Evolutionary conservation across 129 eudicot genomes (phyloP), one percentile per base, ranked within the genome.

Genomic region (Chrysanthemum makinoi): DNA sequence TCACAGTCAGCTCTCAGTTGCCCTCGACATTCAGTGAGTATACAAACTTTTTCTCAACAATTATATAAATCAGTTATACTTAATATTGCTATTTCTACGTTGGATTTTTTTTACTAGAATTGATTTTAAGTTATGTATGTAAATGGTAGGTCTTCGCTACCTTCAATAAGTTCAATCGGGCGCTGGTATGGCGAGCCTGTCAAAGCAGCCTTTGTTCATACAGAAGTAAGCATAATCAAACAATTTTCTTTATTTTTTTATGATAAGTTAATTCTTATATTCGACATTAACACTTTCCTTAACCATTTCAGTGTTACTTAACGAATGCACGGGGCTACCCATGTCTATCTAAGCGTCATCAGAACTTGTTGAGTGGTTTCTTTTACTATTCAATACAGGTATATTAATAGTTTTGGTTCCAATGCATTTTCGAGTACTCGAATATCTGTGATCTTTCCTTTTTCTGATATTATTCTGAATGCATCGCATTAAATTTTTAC

Each of bases 141-240:
- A 44, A 26, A 7, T 61, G 39, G 19, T 12, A 95, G 99, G 95
- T 74, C 89, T 78, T 82, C 96, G 54, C 76, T 95, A 73, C 99
- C 99, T 54, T 88, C 97, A 17, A 71, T 81, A 54, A 84, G 84
- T 76, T 95, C 99, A 75, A 75, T 95, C 69, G 91, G 83, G 72
- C 96, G 97, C 39, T 95, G 99, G 99, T 90, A 88, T 83, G 99
- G 99, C 58, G 99, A 95, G 87, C 91, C 99, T 69, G 97, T 95
- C 33, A 89, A 93, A 81, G 88, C 94, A 62, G 96, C 95, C 75
- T 82, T 90, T 71, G 47, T 90, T 66, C 87, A 84, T 66, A 82
- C 97, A 10, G 82, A 86, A 84, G 99, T 94, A 89, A 16, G 51
- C 4, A 55, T 15, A 47, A 26, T 33, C 4, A 2, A 35, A 50